phyloP scores from a whole-genome alignment of 768 basidiomycete species.

The Candolleomyces eurysporus region DNA sequence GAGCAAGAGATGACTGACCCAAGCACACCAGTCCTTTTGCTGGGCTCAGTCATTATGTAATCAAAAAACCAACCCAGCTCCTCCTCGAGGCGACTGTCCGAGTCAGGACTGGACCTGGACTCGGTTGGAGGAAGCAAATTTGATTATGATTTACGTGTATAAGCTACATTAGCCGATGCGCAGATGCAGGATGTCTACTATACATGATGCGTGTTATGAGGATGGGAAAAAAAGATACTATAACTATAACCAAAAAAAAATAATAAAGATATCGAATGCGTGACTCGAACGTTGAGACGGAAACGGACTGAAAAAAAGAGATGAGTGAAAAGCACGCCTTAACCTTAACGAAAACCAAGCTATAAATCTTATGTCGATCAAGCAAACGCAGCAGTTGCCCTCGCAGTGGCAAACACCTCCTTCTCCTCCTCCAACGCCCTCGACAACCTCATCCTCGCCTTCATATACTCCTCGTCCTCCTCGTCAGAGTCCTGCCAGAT shows the following conservation, averaged over 20 bases:
- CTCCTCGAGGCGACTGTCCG: not conserved
- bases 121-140: too few species aligned
- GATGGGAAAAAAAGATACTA: not conserved
- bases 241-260: not conserved
- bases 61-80: not conserved
- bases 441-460: conserved; percentile 53
- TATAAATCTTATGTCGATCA: too few species aligned
- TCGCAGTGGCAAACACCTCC: conserved; percentile 11
- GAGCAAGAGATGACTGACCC: not conserved
- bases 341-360: not conserved
- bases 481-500: conserved; percentile 75
- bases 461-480: conserved; percentile 66
- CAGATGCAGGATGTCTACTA: not conserved
- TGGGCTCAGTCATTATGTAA: not conserved
- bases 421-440: conserved; percentile 42
- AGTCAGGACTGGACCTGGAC: not conserved
- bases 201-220: not conserved
- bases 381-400: not conserved
- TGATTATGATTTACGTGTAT: too few species aligned
- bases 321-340: not conserved
- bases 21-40: not conserved
- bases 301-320: not conserved
- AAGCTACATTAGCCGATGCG: not conserved
- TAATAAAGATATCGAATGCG: not conserved
- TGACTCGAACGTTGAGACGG: not conserved